phyloP scores from a whole-genome alignment of 129 eudicot genomes.

The Saussurea involucrata region DNA sequence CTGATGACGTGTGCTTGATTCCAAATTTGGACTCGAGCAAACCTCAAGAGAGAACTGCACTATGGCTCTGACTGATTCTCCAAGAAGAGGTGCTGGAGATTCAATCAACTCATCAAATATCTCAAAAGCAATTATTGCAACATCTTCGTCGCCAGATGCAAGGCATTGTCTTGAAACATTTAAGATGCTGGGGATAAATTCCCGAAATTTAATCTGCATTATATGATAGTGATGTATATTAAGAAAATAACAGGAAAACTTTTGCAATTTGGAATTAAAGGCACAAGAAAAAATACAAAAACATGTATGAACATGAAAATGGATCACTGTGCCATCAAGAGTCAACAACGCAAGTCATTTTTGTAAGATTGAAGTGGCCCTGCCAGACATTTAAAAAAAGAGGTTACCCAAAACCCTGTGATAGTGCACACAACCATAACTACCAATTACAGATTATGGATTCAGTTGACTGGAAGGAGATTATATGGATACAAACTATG shows the following conservation, averaged over 20 bases:
- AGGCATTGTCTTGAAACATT: slow-evolving; percentile 90
- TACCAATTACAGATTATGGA: too few species aligned
- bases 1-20: slow-evolving; percentile 94
- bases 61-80: slow-evolving; percentile 86
- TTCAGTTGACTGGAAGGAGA: too few species aligned
- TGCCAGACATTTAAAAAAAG: too few species aligned
- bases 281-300: neutral
- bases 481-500: too few species aligned
- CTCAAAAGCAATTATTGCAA: slow-evolving; percentile 91
- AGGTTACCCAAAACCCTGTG: too few species aligned
- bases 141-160: slow-evolving; percentile 92
- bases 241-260: slow-evolving; percentile 5
- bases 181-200: slow-evolving; percentile 89
- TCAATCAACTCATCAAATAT: slow-evolving; percentile 95
- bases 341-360: neutral
- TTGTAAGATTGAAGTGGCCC: too few species aligned
- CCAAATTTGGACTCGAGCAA: slow-evolving; percentile 78
- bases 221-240: neutral
- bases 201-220: slow-evolving; percentile 79
- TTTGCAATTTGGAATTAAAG: neutral
- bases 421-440: too few species aligned
- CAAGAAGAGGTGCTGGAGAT: slow-evolving; percentile 95
- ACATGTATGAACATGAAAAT: neutral
- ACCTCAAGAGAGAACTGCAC: slow-evolving; percentile 97
- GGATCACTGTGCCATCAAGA: neutral